Evolutionary conservation across 495 filamentous ascomycete species (phyloP).

Genomic region (Alectoria sarmentosa): DNA sequence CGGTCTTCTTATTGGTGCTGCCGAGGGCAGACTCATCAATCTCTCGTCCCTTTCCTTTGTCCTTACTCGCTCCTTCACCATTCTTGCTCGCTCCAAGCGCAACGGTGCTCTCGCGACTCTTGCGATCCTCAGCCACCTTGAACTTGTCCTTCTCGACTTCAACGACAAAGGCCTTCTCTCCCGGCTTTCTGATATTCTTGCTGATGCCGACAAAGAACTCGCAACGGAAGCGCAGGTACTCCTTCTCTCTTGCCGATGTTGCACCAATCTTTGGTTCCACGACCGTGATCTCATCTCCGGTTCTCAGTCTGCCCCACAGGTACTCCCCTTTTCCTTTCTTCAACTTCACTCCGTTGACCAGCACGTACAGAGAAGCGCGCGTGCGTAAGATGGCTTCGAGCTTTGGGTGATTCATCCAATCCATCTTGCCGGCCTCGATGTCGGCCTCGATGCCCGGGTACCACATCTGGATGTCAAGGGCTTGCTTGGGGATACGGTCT

Average conservation of each 20-base stretch:
- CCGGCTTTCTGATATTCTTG: conserved; percentile 35
- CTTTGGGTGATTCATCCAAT: conserved; percentile 48
- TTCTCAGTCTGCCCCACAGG: conserved; percentile 14
- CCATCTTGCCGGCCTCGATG: conserved; percentile 45
- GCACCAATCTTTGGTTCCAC: conserved; percentile 35
- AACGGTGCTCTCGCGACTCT: conserved; percentile 11
- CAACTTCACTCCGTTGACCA: conserved; percentile 53
- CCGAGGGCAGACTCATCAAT: not conserved
- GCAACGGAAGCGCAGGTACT: conserved; percentile 45
- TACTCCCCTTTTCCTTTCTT: conserved; percentile 20
- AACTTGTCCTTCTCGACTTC: conserved; percentile 32
- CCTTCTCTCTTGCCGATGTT: conserved; percentile 37
- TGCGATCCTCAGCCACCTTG: not conserved
- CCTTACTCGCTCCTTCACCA: not conserved
- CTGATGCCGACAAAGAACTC: conserved; percentile 50
- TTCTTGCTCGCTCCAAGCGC: conserved; percentile 3
- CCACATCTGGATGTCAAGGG: conserved; percentile 71
- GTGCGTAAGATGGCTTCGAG: conserved; percentile 64
- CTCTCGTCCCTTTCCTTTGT: not conserved
- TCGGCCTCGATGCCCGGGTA: conserved; percentile 51
- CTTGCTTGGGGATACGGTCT: conserved; percentile 68
- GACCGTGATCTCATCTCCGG: conserved; percentile 17
- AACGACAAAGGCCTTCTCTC: conserved; percentile 21
- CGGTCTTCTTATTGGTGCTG: not conserved
- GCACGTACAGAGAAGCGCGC: conserved; percentile 61